These are phyloP conservation scores for Posidonia oceanica DNA, from an alignment of 116 monocot species.

Conservation along the genomic window DNA sequence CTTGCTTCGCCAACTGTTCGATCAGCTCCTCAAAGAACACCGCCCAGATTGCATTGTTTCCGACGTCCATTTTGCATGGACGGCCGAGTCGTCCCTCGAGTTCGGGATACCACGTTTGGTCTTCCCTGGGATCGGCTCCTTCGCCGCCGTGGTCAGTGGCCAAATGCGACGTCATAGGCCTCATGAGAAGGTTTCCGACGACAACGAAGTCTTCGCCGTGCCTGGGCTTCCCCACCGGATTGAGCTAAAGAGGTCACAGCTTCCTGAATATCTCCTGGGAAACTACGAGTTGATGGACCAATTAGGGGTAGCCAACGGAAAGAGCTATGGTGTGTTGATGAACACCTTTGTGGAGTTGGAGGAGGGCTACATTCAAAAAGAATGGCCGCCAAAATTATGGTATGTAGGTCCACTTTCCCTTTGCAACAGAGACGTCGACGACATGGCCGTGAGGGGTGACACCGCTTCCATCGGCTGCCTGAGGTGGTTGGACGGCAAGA, in stretches of 20 bases:
- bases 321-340: conserved; percentile 15
- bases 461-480: not conserved
- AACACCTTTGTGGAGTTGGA: conserved; percentile 29
- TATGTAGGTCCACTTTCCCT: conserved; percentile 22
- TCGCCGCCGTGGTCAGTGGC: not conserved
- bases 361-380: conserved; percentile 3
- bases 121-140: conserved; percentile 12
- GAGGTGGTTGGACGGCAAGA: conserved; percentile 9
- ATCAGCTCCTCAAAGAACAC: conserved; percentile 7
- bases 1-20: conserved; percentile 28
- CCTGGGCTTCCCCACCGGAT: conserved; percentile 6
- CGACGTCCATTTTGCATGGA: conserved; percentile 23
- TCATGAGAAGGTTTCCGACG: not conserved
- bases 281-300: not conserved
- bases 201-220: not conserved
- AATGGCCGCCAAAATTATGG: conserved; percentile 6
- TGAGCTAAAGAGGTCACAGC: conserved; percentile 8
- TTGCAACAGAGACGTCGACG: not conserved
- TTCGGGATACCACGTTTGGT: conserved; percentile 12
- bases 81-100: not conserved
- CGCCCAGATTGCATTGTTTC: conserved; percentile 33
- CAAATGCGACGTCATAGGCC: not conserved
- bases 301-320: not conserved
- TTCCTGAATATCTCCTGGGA: not conserved
- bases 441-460: not conserved